Evolutionary conservation across 23 red algal species (phyloP).

Genomic region (Chondrus crispus): DNA sequence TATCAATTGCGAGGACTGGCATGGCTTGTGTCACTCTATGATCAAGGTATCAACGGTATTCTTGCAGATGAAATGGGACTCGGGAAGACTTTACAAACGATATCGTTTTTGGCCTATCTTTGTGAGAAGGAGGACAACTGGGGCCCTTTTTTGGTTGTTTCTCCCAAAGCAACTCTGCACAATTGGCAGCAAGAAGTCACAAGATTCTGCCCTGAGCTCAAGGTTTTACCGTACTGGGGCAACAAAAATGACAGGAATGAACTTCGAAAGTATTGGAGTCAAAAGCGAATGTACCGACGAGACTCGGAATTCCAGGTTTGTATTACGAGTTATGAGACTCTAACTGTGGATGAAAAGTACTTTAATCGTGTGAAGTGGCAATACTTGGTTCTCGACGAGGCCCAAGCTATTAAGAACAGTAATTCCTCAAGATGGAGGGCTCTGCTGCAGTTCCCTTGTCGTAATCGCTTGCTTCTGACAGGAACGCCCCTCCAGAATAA

Average conservation of each 20-base stretch:
- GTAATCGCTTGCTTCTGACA: conserved; percentile 89
- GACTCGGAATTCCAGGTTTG: conserved; percentile 96
- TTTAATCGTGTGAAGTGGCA: conserved; percentile 94
- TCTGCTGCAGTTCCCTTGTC: conserved; percentile 84
- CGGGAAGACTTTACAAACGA: conserved; percentile 98
- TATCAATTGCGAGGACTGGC: conserved; percentile 96
- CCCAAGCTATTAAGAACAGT: conserved; percentile 98
- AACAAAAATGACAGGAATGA: conserved; percentile 82
- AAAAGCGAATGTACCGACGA: conserved; percentile 78
- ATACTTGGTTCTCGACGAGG: conserved; percentile 97
- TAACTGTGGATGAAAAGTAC: conserved; percentile 82
- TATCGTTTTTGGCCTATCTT: conserved; percentile 94
- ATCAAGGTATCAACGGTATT: conserved; percentile 99
- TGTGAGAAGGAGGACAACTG: conserved; percentile 86
- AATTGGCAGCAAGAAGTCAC: conserved; percentile 98
- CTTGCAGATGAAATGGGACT: conserved; percentile 99
- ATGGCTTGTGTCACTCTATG: conserved; percentile 93
- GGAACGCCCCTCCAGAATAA: conserved; percentile 99
- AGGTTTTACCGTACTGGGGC: conserved; percentile 91
- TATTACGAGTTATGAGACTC: conserved; percentile 93
- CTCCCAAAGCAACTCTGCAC: conserved; percentile 92
- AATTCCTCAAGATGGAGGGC: conserved; percentile 84
- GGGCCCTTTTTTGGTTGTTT: conserved; percentile 93
- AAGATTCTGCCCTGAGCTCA: conserved; percentile 85
- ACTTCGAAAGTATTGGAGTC: conserved; percentile 82